Evolutionary conservation across 345 rosid genomes (phyloP), one percentile per base, ranked within the genome.

Genomic region (Raphanus raphanistrum): DNA sequence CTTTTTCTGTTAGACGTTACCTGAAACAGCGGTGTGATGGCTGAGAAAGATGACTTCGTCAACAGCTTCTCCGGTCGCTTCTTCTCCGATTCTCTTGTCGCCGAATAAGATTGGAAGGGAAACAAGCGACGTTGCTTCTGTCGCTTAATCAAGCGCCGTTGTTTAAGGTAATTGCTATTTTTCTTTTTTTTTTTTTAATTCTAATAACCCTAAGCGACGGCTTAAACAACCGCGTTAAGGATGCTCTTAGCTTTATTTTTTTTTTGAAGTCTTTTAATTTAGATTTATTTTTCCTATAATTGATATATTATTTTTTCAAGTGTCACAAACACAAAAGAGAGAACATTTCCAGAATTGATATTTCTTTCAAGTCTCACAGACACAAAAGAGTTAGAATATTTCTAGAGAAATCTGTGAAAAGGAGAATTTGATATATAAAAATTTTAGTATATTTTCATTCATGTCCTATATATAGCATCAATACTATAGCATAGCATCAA

Each of bases 341-440:
- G 11, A 10, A 38, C 3, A 38, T 38, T 38, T 38, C 45, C 9
- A 35, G 0, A 38, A 38, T 38, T 38, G 48, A 25, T 62, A 32
- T 76, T 70, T 63, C 25, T 77, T 77, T 72, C 68, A 50, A 78
- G 73, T 78, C 77, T 78, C 81, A 78, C 81, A 6, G 8, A 60
- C 77, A 59, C 63, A 66, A 72, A 72, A 65, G 54, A 66, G 57
- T 43, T 26, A 78, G 57, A 59, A 72, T 66, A 26, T 57, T 33
- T 38, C n/a, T 52, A 52, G 1, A 29, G 25, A 74, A 58, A 28
- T 66, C 29, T 26, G 8, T 11, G 55, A 6, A 74, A 66, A 35
- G 2, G 3, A 13, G 7, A n/a, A 0, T 1, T 64, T 16, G 11
- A 21, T 21, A 57, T 16, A 9, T 8, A 6, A n/a, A 43, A 64